phyloP scores from a whole-genome alignment of 2,329 filamentous ascomycete genomes.

The Cladosporium sp. region DNA sequence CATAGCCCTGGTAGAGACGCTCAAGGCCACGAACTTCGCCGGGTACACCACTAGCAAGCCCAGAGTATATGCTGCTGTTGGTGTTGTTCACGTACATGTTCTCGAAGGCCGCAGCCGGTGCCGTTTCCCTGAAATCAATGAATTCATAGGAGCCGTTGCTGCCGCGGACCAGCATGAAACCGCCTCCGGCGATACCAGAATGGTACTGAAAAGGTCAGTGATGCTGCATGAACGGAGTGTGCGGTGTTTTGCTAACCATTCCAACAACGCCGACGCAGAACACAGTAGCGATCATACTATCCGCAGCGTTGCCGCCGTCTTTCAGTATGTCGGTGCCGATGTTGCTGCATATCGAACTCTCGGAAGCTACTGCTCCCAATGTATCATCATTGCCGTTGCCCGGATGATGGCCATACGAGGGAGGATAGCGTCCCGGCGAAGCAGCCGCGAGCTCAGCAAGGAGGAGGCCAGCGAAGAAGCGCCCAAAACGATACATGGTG shows the following conservation, averaged over 20 bases:
- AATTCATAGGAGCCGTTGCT: conserved; percentile 72
- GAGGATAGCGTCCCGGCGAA: conserved; percentile 1
- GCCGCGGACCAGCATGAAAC: conserved; percentile 76
- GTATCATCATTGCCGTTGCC: conserved; percentile 22
- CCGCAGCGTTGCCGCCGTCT: conserved; percentile 46
- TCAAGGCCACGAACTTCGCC: conserved; percentile 74
- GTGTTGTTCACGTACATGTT: conserved; percentile 78
- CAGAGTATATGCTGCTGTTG: conserved; percentile 52
- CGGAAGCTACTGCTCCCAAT: conserved; percentile 42
- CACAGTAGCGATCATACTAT: conserved; percentile 43
- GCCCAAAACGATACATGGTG: not conserved
- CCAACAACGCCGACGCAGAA: conserved; percentile 44
- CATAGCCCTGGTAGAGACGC: conserved; percentile 68
- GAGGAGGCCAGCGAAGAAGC: not conserved
- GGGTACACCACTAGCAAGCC: conserved; percentile 53
- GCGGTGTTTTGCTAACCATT: conserved; percentile 33
- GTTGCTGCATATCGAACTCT: conserved; percentile 39
- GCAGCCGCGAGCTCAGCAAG: not conserved
- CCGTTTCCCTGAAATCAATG: conserved; percentile 85
- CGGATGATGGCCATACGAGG: not conserved
- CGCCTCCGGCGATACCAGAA: conserved; percentile 76
- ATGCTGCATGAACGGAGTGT: conserved; percentile 4
- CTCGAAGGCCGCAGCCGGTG: conserved; percentile 71
- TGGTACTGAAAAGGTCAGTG: conserved; percentile 18
- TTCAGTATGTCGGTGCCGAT: conserved; percentile 43